These are phyloP conservation scores for Nicotiana noctiflora DNA, from an alignment of 257 asterid species.

Conservation along the genomic window DNA sequence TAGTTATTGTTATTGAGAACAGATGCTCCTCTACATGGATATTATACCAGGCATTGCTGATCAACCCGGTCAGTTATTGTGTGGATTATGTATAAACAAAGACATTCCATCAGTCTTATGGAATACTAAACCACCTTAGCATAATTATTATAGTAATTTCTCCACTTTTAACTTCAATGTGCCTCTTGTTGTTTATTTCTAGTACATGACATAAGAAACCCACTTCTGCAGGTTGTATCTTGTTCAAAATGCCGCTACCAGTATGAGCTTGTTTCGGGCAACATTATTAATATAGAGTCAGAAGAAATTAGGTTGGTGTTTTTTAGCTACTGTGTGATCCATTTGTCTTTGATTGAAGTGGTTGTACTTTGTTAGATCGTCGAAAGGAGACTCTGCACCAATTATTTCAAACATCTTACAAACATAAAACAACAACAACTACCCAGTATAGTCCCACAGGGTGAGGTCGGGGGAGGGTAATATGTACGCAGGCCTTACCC, in stretches of 20 bases:
- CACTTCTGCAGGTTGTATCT: constrained; percentile 59
- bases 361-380: constrained; percentile 1
- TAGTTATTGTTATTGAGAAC: background rate
- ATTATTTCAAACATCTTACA: background rate
- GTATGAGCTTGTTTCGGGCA: constrained; percentile 86
- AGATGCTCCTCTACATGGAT: background rate
- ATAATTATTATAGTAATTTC: background rate
- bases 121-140: background rate
- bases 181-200: background rate
- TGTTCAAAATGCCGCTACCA: constrained; percentile 92
- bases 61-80: background rate
- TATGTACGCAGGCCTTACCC: too few relatives aligned
- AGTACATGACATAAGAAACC: background rate
- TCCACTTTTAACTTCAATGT: background rate
- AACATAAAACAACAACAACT: too few relatives aligned
- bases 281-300: constrained; percentile 61
- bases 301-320: constrained; percentile 76
- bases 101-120: background rate
- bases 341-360: background rate
- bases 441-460: too few relatives aligned
- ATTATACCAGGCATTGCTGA: background rate
- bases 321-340: constrained; percentile 6
- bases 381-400: background rate
- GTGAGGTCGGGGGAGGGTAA: too few relatives aligned
- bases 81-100: background rate